Evolutionary conservation across 2,329 filamentous ascomycete genomes (phyloP).

Genomic region (Colletotrichum aenigma): DNA sequence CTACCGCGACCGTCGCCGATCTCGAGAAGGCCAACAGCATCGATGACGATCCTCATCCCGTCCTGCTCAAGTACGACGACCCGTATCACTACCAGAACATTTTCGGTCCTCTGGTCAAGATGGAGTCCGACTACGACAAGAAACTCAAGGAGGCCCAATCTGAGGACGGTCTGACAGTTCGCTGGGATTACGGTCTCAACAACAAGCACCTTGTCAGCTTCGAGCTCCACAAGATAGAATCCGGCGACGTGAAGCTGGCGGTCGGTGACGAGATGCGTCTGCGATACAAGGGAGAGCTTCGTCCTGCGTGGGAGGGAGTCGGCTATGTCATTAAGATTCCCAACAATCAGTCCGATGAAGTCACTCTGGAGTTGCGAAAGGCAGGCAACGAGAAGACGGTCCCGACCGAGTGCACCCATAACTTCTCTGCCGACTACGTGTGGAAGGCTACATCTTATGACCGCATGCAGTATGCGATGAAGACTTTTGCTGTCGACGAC

Average conservation of each 20-base stretch:
- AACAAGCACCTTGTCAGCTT: constrained; percentile 98
- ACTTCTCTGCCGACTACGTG: constrained; percentile 98
- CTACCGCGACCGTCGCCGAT: constrained; percentile 85
- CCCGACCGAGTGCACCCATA: constrained; percentile 94
- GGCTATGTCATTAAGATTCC: constrained; percentile 99
- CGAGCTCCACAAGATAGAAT: constrained; percentile 93
- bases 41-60: constrained; percentile 93
- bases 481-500: constrained; percentile 97
- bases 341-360: constrained; percentile 98
- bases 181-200: constrained; percentile 95
- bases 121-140: constrained; percentile 98
- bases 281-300: constrained; percentile 93
- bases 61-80: constrained; percentile 93
- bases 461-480: constrained; percentile 99
- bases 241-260: constrained; percentile 96
- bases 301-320: constrained; percentile 93
- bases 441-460: constrained; percentile 99
- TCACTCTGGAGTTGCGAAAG: constrained; percentile 91
- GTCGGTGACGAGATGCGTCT: constrained; percentile 98
- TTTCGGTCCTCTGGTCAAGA: constrained; percentile 96
- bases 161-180: constrained; percentile 91
- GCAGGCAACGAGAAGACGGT: constrained; percentile 96
- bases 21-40: constrained; percentile 89
- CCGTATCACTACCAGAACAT: constrained; percentile 99
- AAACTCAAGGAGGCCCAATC: constrained; percentile 98